phyloP scores from a whole-genome alignment of 2,329 filamentous ascomycete genomes.

The Nemania diffusa region DNA sequence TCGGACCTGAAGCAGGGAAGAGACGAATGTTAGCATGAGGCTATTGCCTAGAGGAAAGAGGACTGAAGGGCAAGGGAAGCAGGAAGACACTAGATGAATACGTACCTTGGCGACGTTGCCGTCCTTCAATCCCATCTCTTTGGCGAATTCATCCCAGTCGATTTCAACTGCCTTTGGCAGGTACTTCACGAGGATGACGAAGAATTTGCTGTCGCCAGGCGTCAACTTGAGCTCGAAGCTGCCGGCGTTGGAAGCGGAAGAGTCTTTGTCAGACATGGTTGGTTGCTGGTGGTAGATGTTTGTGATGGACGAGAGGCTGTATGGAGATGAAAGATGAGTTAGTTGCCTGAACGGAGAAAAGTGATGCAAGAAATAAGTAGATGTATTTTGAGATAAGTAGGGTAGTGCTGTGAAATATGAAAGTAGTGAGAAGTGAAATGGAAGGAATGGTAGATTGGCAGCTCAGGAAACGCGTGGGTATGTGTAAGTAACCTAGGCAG shows the following conservation, averaged over 20 bases:
- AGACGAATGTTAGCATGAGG: not conserved
- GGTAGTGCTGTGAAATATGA: too few relatives aligned
- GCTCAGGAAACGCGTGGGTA: too few relatives aligned
- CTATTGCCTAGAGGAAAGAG: not conserved
- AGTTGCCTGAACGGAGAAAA: too few relatives aligned
- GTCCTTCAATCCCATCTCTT: conserved; percentile 38
- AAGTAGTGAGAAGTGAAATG: too few relatives aligned
- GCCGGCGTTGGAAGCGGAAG: not conserved
- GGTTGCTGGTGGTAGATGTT: not conserved
- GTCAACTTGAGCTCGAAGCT: not conserved
- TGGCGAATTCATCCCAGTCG: conserved; percentile 38
- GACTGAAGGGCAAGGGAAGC: not conserved
- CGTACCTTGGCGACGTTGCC: conserved; percentile 37
- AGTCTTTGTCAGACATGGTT: conserved; percentile 23
- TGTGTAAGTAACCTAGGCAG: too few relatives aligned
- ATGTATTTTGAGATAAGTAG: too few relatives aligned
- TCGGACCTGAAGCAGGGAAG: conserved; percentile 9
- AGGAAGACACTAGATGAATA: not conserved
- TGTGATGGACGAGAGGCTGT: not conserved
- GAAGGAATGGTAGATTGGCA: too few relatives aligned
- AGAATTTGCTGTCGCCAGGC: conserved; percentile 38
- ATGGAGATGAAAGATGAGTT: not conserved
- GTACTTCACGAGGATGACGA: conserved; percentile 35
- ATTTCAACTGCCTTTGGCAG: conserved; percentile 35
- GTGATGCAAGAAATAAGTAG: too few relatives aligned